Conservation (phyloP, 179 eudicot species). For the Corrigiola litoralis region DNA sequence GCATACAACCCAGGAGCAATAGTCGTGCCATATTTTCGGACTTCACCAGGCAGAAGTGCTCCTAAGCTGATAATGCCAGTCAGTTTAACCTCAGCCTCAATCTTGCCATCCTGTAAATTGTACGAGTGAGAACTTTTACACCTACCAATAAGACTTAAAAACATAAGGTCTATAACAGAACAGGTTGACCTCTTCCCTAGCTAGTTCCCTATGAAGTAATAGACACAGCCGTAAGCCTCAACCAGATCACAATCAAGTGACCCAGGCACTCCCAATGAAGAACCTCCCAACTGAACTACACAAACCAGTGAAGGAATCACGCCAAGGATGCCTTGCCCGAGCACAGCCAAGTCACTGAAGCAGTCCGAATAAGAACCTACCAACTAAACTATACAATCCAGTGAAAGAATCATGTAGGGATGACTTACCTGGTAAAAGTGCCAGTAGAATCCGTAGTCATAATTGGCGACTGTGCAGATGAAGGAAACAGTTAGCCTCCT, state of each 20-base stretch:
- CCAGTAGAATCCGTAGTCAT: conserved; percentile 97
- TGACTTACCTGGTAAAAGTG: conserved; percentile 93
- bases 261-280: too few species aligned
- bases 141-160: too few species aligned
- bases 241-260: too few species aligned
- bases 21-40: conserved; percentile 88
- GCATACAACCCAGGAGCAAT: conserved; percentile 99
- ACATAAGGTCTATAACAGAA: too few species aligned
- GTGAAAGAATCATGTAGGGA: neutral
- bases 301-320: too few species aligned
- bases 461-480: conserved; percentile 94
- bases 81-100: conserved; percentile 95
- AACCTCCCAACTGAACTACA: too few species aligned
- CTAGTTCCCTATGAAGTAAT: too few species aligned
- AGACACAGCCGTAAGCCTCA: too few species aligned
- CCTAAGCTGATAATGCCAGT: conserved; percentile 97
- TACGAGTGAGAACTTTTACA: conserved; percentile 4
- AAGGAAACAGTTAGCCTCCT: conserved; percentile 90
- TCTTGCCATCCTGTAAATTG: conserved; percentile 95
- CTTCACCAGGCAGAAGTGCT: conserved; percentile 86
- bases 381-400: neutral
- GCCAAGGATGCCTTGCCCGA: too few species aligned
- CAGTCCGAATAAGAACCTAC: too few species aligned
- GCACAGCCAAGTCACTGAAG: too few species aligned
- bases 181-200: too few species aligned